Evolutionary conservation across 352 stramenopile genomes (phyloP).

Genomic region (Aphanomyces euteiches): DNA sequence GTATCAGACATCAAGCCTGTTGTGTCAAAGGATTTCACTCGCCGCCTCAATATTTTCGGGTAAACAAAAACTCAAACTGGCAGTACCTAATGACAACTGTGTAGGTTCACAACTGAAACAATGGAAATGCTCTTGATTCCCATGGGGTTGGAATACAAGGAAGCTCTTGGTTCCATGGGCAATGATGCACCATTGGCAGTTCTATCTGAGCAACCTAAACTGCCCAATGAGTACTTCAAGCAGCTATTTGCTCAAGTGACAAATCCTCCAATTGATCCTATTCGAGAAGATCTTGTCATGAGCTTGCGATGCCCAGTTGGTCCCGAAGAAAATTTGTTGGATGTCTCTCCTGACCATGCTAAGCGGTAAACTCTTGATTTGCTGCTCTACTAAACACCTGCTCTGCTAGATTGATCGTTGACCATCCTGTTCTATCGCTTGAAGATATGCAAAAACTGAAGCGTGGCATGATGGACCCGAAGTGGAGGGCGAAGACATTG

Average conservation of each 20-base stretch:
- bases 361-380: slow-evolving; percentile 36
- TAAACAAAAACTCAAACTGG: slow-evolving; percentile 33
- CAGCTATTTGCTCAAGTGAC: slow-evolving; percentile 92
- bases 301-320: slow-evolving; percentile 94
- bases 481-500: slow-evolving; percentile 57
- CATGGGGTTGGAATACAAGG: slow-evolving; percentile 92
- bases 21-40: slow-evolving; percentile 58
- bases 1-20: background rate
- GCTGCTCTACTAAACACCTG: too few relatives aligned
- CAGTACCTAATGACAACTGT: slow-evolving; percentile 52
- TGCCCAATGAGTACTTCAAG: slow-evolving; percentile 97
- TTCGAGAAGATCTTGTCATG: slow-evolving; percentile 97
- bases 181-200: slow-evolving; percentile 94
- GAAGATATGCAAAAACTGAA: slow-evolving; percentile 92
- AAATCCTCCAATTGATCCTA: slow-evolving; percentile 96
- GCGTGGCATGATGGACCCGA: slow-evolving; percentile 46
- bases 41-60: slow-evolving; percentile 93
- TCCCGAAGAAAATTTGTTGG: slow-evolving; percentile 92
- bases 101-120: slow-evolving; percentile 92
- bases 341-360: slow-evolving; percentile 67
- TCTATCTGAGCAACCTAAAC: slow-evolving; percentile 90
- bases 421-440: slow-evolving; percentile 90
- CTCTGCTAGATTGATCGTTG: slow-evolving; percentile 76
- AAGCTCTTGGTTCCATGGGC: slow-evolving; percentile 93
- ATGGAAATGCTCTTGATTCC: slow-evolving; percentile 94